Evolutionary conservation across 306 rosid genomes (phyloP), one percentile per base, ranked within the genome.

Genomic region (Rosa chinensis): DNA sequence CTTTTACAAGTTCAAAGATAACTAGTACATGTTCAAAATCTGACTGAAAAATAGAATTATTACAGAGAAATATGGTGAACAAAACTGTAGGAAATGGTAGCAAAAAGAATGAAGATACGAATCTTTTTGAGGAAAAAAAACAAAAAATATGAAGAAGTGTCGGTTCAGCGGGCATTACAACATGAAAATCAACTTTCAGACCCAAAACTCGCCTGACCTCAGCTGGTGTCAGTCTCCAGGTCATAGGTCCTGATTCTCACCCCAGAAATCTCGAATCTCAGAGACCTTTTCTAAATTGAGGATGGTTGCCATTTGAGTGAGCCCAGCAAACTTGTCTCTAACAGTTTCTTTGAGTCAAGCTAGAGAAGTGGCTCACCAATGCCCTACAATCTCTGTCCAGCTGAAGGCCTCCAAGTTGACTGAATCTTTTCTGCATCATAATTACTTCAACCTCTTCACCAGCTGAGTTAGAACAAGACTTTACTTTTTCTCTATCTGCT

Each of bases 361-460:
- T 76, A 11, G 97, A 92, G 90, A 94, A 94, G 86, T 94, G 95
- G 89, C 93, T 91, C 68, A 94, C 99, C 85, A 92, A 85, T 71
- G 98, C 93, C 86, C 98, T 91, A 8, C 92, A 85, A 85, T 94
- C 98, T 82, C 97, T 82, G 86, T 92, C 98, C 5, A 94, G 97
- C 86, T 94, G 98, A 81, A 94, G 97, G 55, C 98, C 98, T 40
- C 97, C 98, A 8, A 94, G 98, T 87, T 94, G 98, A 82, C 97
- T 89, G 82, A 92, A 92, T 49, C 95, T 80, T 67, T 94, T 94
- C 89, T 94, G 98, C 97, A 94, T 93, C 99, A 94, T 94, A 42
- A 87, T 59, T 4, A 59, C 66, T 59, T 59, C 66, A 59, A 59
- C 66, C 66, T 59, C 66, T 59, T 59, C 28, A 59, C 66, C 89